Base-by-base conservation (phyloP, 192 early-diverging fungal genomes). In the Podila horticola region DNA sequence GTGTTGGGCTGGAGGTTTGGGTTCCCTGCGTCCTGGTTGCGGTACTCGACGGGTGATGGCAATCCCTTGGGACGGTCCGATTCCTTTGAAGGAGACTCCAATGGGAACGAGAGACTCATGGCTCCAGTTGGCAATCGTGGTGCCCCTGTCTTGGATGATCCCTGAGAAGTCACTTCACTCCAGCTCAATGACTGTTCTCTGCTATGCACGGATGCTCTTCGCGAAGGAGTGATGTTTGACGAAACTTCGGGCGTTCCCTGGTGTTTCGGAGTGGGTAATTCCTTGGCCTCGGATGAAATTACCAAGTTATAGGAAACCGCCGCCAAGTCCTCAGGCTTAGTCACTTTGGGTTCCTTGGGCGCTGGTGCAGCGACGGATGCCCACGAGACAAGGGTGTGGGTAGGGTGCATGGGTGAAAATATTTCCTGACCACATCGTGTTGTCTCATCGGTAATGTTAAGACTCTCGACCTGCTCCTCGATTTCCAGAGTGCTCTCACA, bases 401-500 rank as follows among this genome's bases (percentile, higher is more conserved):
- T 26, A 48, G 26, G 15, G 19, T 31, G 17, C 58, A 45, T 7
- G 11, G 1, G 28, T 1, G 19, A 28, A 13, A 0, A 9, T 6
- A 9, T 24, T 29, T 58, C 57, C 26, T 8, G 57, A 4, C 17
- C 7, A 30, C 1, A 30, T 36, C 17, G 57, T n/a, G 1, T 41
- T 2, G 24, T 2, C 4, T 64, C 29, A 6, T 33, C 45, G 1
- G 41, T 50, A 45, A 74, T 51, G 6, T 7, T 48, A 13, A 74
- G 64, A 49, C 45, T 33, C 15, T 74, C 72, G 29, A 74, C 51
- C 41, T 38, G 38, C 10, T 59, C 30, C 26, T 74, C 72, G 30
- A 38, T 66, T n/a, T 55, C 52, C 41, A 45, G 15, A n/a, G n/a
- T 22, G 20, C n/a, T 52, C 8, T 55, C 22, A 55, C 50, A n/a